Base-by-base conservation (phyloP, 2,329 filamentous ascomycete species). In the Trichoderma sp. region DNA sequence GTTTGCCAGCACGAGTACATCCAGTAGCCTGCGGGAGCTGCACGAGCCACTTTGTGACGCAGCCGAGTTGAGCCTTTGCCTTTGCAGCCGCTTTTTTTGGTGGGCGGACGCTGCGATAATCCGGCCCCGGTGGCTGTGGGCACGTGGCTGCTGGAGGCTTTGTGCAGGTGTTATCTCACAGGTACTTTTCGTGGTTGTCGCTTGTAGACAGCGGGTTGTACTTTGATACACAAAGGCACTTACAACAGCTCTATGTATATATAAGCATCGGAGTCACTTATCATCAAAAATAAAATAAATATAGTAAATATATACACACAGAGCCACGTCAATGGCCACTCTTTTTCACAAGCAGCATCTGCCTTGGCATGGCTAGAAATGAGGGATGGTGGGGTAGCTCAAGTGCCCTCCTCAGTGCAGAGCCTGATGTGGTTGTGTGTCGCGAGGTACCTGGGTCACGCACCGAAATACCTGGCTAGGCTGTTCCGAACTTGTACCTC, bases 21-120 rank as follows among this genome's bases (percentile, higher is more conserved):
- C 8, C 45, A 53, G 45, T 74, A 68, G 68, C 75, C 68, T 64
- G 74, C 60, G 62, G 65, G 64, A 66, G 71, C 41, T 53, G 75
- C 75, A 76, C 64, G 71, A 76, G 71, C 75, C 75, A 75, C 71
- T 59, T 66, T 66, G 64, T 67, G 64, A 74, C 71, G 75, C 66
- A 50, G 63, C 56, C 41, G 59, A 16, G 29, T 64, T 53, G 53
- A 29, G 29, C 35, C 21, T 59, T 74, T 59, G 60, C 71, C 21
- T 59, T 66, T 59, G 60, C 71, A 35, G 63, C 50, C 64, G 24
- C 18, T 24, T 33, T 31, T 29, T 67, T 24, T 53, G 24, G 53
- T 24, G 56, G 21, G 71, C 50, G 63, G 75, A 33, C 18, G 45
- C 27, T 35, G 38, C 62, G 41, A 76, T 74, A 45, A 74, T 76